These are phyloP conservation scores for Melanopsichium pennsylvanicum DNA, from an alignment of 1,284 basidiomycete species.

Conservation along the genomic window DNA sequence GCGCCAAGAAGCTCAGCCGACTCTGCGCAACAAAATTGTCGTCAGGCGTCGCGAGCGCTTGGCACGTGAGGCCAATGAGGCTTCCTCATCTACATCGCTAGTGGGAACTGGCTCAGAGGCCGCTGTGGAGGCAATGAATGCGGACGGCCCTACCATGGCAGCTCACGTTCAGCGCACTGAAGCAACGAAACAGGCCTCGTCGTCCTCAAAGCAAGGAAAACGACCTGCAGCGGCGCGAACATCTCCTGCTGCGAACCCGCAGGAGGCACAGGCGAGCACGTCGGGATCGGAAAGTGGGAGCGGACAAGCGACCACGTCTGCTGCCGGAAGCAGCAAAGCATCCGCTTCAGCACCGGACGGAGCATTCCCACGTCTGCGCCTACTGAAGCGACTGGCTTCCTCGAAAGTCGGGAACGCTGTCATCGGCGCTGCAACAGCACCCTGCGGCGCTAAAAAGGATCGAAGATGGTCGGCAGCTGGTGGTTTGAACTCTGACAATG, in stretches of 20 bases:
- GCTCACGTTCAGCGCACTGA: not conserved
- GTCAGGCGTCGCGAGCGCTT: constrained; percentile 16
- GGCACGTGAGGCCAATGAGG: constrained; percentile 1
- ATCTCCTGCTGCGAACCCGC: not conserved
- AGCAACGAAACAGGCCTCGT: not conserved
- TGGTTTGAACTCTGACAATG: constrained; percentile 12
- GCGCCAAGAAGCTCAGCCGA: constrained; percentile 15
- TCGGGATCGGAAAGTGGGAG: too few relatives aligned
- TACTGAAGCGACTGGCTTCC: constrained; percentile 5
- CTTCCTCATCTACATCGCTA: not conserved
- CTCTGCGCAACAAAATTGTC: constrained; percentile 16
- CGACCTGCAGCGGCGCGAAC: too few relatives aligned
- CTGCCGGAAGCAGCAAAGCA: not conserved
- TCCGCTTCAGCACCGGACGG: not conserved
- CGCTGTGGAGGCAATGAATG: not conserved
- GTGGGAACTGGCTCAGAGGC: not conserved
- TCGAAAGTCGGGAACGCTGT: constrained; percentile 2
- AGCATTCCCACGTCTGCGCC: constrained; percentile 3
- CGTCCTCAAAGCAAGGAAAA: too few relatives aligned
- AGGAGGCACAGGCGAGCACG: too few relatives aligned
- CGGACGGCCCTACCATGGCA: too few relatives aligned
- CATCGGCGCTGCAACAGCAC: constrained; percentile 2
- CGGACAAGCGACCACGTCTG: not conserved
- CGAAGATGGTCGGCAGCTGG: constrained; percentile 25
- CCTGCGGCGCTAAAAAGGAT: constrained; percentile 30